These are phyloP conservation scores for Hordeum marinum DNA, from an alignment of 176 grass and related monocot genomes.

Conservation along the genomic window DNA sequence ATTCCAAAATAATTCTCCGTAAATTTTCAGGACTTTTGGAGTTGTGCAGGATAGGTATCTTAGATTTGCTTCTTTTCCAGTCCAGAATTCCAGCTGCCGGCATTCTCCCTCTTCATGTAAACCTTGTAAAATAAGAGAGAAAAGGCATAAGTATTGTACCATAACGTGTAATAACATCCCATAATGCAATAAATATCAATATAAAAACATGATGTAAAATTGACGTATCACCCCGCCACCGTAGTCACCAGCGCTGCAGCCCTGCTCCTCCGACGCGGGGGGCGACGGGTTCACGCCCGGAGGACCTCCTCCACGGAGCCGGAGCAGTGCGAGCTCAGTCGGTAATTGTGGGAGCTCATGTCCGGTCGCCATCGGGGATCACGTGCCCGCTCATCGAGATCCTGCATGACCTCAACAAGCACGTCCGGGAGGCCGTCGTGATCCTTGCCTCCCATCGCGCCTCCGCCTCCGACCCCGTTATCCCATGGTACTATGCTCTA, in stretches of 20 bases:
- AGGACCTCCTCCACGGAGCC: neutral
- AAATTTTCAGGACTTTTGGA: too few relatives aligned
- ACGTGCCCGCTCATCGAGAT: constrained; percentile 83
- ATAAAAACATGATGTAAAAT: too few relatives aligned
- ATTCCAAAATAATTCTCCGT: too few relatives aligned
- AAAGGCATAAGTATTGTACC: too few relatives aligned
- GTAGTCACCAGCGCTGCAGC: neutral
- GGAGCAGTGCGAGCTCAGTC: constrained; percentile 25
- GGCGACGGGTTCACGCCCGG: fast-evolving
- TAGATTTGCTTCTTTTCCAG: too few relatives aligned
- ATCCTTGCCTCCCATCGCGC: constrained; percentile 20
- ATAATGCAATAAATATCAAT: too few relatives aligned
- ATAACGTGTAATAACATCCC: too few relatives aligned
- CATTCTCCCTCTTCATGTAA: too few relatives aligned
- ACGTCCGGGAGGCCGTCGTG: constrained; percentile 72
- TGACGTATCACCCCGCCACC: too few relatives aligned
- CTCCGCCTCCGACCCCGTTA: constrained; percentile 36
- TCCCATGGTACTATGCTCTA: constrained; percentile 67
- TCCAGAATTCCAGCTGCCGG: too few relatives aligned
- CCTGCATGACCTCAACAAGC: constrained; percentile 93
- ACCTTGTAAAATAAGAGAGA: too few relatives aligned
- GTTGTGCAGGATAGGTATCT: too few relatives aligned
- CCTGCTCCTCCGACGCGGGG: neutral
- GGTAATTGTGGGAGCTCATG: constrained; percentile 46
- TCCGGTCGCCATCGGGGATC: constrained; percentile 54